Base-by-base conservation (phyloP, 495 filamentous ascomycete genomes). In the Elasticomyces elasticus region DNA sequence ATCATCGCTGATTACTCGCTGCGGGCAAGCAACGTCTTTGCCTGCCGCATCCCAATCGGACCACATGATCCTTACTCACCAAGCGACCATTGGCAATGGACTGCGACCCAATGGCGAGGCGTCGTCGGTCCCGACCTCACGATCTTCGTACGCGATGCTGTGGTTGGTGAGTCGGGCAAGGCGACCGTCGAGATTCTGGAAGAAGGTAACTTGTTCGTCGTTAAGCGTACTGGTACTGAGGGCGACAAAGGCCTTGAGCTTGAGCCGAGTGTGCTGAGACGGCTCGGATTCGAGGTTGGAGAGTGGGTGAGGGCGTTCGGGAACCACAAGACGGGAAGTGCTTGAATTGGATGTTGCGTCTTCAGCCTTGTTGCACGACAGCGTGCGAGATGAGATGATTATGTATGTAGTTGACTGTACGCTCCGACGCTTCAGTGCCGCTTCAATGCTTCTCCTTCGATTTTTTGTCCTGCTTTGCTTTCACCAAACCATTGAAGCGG, bases 61-160 rank as follows among this genome's bases (percentile, higher is more conserved):
- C 44, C 45, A 2, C 27, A 35, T 25, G 90, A 95, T 59, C 73
- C 79, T 1, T 95, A 94, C 65, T 77, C 78, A 0, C 82, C 87
- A 0, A 72, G 87, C 26, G 89, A 98, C 63, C 92, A 98, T 66
- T 98, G 92, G 92, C 89, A 95, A 69, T 96, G 92, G 92, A 87
- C 91, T 74, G 92, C 91, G 25, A 92, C 86, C 47, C 76, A 95
- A 2, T 98, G 91, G 91, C 83, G 90, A 1, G 85, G 86, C 1
- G 85, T 87, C 49, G 77, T 91, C 0, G 89, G 87, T 0, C 79
- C 90, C 0, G 92, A 98, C 69, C 74, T 96, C 55, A 94, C 88
- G 0, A 77, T 98, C 20, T 91, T 80, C 58, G 76, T 83, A 31
- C 70, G 72, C 30, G 62, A 61, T 24, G 37, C 31, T 23, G 60